Evolutionary conservation across 225 moss, liverwort and hornwort species (phyloP).

Genomic region (Takakia lepidozioides): DNA sequence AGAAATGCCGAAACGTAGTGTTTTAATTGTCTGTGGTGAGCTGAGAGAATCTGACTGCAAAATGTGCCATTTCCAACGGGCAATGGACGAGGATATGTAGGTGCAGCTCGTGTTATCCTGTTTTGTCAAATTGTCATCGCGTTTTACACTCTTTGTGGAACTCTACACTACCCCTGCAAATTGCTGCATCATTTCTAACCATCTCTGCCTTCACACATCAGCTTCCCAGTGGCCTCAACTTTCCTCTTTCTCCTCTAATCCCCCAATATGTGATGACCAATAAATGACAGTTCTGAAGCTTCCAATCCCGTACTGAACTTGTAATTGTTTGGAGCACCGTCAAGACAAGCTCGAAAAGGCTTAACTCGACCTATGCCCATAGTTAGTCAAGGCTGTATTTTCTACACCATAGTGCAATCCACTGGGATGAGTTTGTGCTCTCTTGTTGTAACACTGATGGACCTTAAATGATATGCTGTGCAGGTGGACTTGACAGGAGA

Average conservation of each 20-base stretch:
- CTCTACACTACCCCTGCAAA: background rate
- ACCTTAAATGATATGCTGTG: constrained; percentile 3
- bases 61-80: background rate
- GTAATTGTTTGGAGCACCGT: background rate
- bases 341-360: too few relatives aligned
- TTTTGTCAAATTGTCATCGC: background rate
- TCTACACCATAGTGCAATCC: too few relatives aligned
- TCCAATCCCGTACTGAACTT: constrained; percentile 3
- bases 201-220: too few relatives aligned
- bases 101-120: too few relatives aligned
- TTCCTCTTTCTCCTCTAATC: background rate
- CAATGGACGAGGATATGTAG: too few relatives aligned
- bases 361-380: background rate
- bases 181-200: too few relatives aligned
- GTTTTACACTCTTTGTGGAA: background rate
- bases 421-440: background rate
- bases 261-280: background rate
- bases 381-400: background rate
- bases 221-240: too few relatives aligned
- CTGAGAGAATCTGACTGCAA: background rate
- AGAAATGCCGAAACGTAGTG: background rate
- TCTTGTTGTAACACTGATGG: background rate
- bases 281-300: background rate
- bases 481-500: constrained; percentile 38
- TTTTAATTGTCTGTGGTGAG: background rate